Base-by-base conservation (phyloP, 352 stramenopile genomes). In the Globisporangium recalcitrans region DNA sequence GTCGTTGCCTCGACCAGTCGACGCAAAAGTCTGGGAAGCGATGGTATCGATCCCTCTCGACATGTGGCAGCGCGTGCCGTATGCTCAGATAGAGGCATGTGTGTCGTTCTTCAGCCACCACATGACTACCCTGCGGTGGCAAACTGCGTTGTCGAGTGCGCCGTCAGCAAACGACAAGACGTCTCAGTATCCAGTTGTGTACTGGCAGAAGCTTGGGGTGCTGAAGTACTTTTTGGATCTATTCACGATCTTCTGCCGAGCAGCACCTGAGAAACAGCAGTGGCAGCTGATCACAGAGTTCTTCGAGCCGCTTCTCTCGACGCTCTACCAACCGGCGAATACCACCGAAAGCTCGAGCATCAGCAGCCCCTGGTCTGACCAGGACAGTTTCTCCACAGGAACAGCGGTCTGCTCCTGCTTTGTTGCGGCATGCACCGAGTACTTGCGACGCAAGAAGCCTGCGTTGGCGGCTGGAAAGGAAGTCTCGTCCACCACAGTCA, bases 361-460 rank as follows among this genome's bases (percentile, higher is more conserved):
- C 13, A 78, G 71, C 47, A 73, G 76, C 14, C 85, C 85, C 10
- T 95, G 87, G 87, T 70, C 74, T 1, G 79, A 92, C 22, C 66
- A 89, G 62, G 85, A 93, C 46, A 73, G 80, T 1, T 54, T 86
- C n/a, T 87, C 82, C 4, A 90, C 84, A 2, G 85, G 85, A 9
- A 89, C 78, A 2, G 85, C 80, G 1, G 70, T 93, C 48, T 93
- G 85, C 60, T 91, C 85, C 1, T 88, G 80, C 58, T 93, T 93
- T 58, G 85, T 93, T 8, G 82, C 79, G 11, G 85, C 84, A 5
- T 91, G 80, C 56, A 77, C 75, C 0, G 85, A 91, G 49, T 90
- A 86, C 19, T 52, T 93, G 27, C 88, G 88, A 16, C 21, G 63
- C 10, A 80, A 71, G 52, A 32, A 38, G 24, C 10, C 26, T 3